phyloP scores from a whole-genome alignment of 805 yeast genomes.

The Zygosaccharomyces bailii region DNA sequence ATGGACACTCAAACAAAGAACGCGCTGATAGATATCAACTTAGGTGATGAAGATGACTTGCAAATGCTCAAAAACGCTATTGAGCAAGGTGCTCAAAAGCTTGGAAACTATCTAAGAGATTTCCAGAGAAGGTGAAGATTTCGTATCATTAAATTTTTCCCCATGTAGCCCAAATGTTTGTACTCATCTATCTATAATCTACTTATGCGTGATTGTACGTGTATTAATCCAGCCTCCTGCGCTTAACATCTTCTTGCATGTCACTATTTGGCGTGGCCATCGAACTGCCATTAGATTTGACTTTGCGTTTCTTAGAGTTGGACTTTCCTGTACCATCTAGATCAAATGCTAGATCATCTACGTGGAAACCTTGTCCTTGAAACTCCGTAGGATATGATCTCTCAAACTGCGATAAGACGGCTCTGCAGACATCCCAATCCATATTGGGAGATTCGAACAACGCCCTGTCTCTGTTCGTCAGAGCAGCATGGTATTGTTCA shows the following conservation, averaged over 20 bases:
- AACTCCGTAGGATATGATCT: constrained; percentile 35
- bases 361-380: constrained; percentile 29
- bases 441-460: constrained; percentile 27
- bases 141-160: not conserved
- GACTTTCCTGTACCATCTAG: constrained; percentile 35
- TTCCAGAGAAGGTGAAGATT: constrained; percentile 51
- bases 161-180: constrained; percentile 4
- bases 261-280: constrained; percentile 37
- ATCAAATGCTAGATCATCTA: constrained; percentile 37
- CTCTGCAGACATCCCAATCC: constrained; percentile 34
- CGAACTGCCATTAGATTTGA: constrained; percentile 33
- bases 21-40: constrained; percentile 60
- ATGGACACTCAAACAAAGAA: constrained; percentile 22
- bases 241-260: constrained; percentile 30
- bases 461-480: constrained; percentile 27
- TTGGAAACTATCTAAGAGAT: constrained; percentile 83
- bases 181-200: constrained; percentile 10
- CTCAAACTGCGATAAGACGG: constrained; percentile 33
- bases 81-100: constrained; percentile 89
- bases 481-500: constrained; percentile 25
- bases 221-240: constrained; percentile 33
- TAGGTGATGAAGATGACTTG: constrained; percentile 83
- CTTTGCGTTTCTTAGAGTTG: constrained; percentile 30
- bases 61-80: constrained; percentile 85
- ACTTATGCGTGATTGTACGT: constrained; percentile 4